Conservation (phyloP, 1,284 basidiomycete species). For the Sporisorium graminicola region DNA sequence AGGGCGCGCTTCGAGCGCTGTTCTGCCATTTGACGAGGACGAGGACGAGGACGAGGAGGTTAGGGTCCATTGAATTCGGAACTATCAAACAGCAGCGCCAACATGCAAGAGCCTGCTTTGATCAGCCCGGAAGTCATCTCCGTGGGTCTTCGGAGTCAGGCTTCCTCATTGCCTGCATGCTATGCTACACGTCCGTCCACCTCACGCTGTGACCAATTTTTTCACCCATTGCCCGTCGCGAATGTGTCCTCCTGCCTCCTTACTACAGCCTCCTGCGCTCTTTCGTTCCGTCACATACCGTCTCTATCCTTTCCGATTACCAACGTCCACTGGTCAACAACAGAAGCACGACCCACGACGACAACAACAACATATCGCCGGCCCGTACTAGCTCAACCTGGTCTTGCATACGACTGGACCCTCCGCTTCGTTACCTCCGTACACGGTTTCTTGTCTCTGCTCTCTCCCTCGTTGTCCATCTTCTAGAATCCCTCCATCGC, state of each 20-base stretch:
- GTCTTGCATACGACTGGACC: background rate
- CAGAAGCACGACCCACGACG: background rate
- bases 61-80: background rate
- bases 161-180: background rate
- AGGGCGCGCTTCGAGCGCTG: too few species aligned
- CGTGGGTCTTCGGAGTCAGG: slow-evolving; percentile 9
- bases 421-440: slow-evolving; percentile 4
- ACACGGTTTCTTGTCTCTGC: background rate
- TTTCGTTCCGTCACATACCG: background rate
- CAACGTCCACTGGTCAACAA: background rate
- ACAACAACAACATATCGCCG: background rate
- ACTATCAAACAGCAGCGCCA: background rate
- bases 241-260: background rate
- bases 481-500: background rate
- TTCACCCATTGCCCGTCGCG: too few species aligned
- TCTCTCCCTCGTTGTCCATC: background rate
- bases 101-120: background rate
- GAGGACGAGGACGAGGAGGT: too few species aligned
- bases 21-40: too few species aligned
- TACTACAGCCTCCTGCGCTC: too few species aligned
- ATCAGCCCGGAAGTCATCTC: slow-evolving; percentile 25
- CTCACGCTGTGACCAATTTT: background rate
- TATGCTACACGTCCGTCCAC: background rate
- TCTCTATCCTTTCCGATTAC: background rate
- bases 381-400: background rate